Evolutionary conservation across 1,284 basidiomycete genomes (phyloP).

Genomic region (Apiotrichum sp.): DNA sequence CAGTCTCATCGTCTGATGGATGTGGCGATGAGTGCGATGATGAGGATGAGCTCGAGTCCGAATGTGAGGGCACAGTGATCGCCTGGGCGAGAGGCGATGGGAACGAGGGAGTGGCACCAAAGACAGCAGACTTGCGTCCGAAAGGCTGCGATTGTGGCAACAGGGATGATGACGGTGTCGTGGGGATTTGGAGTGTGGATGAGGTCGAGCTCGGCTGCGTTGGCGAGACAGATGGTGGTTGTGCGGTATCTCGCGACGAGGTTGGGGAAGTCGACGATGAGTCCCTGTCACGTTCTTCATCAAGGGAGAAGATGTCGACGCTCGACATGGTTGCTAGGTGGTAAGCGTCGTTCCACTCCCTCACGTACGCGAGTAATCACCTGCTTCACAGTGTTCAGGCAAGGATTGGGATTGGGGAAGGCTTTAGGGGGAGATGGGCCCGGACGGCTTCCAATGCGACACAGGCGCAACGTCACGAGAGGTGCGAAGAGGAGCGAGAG

Average conservation of each 20-base stretch:
- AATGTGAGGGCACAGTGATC: constrained; percentile 34
- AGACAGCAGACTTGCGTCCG: constrained; percentile 35
- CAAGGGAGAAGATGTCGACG: constrained; percentile 36
- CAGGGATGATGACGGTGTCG: neutral
- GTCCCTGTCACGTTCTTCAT: constrained; percentile 35
- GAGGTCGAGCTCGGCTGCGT: neutral
- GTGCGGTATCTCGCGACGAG: constrained; percentile 17
- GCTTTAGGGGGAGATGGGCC: too few relatives aligned
- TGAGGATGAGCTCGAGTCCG: constrained; percentile 32
- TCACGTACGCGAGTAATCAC: too few relatives aligned
- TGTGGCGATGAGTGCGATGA: constrained; percentile 30
- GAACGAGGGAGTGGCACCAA: constrained; percentile 44
- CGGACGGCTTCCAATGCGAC: too few relatives aligned
- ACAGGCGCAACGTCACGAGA: too few relatives aligned
- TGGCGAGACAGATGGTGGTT: neutral
- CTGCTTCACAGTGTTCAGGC: too few relatives aligned
- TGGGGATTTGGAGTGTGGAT: constrained; percentile 17
- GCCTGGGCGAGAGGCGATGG: constrained; percentile 44
- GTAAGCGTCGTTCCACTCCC: too few relatives aligned
- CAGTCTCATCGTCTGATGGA: constrained; percentile 26
- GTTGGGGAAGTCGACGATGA: constrained; percentile 10
- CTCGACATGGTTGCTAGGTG: constrained; percentile 4
- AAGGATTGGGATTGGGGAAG: too few relatives aligned
- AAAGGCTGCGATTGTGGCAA: constrained; percentile 24
- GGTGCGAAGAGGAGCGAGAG: too few relatives aligned